Conservation (phyloP, 108 stramenopile species). For the Poteriospumella lacustris region DNA sequence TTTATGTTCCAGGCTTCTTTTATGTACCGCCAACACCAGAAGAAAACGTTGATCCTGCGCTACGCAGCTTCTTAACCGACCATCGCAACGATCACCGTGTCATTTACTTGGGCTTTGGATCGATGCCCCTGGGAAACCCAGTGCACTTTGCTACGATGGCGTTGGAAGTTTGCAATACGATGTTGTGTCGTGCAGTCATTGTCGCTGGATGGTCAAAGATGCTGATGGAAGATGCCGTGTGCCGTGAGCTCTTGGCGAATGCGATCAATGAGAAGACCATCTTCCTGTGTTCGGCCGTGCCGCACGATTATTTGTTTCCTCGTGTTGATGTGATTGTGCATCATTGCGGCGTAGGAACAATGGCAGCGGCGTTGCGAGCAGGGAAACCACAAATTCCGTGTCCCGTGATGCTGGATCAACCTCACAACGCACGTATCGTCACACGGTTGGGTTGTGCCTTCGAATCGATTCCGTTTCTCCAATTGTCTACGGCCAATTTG, state of each 20-base stretch:
- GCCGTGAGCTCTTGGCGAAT: neutral
- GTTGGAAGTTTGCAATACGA: neutral
- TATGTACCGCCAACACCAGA: neutral
- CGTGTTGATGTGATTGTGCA: neutral
- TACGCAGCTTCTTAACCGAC: neutral
- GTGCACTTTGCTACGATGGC: neutral
- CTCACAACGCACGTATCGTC: neutral
- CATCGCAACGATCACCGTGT: neutral
- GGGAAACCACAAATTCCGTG: neutral
- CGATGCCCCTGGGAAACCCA: neutral
- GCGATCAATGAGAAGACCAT: neutral
- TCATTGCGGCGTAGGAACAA: constrained; percentile 15
- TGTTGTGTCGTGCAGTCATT: neutral
- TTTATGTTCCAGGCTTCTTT: neutral
- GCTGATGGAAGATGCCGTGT: neutral
- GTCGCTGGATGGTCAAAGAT: constrained; percentile 6
- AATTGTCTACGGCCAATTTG: neutral
- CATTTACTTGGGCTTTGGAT: neutral
- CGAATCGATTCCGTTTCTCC: neutral
- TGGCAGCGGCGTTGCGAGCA: constrained; percentile 2
- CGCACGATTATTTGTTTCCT: constrained; percentile 1
- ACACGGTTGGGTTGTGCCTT: neutral
- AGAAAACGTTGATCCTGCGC: neutral
- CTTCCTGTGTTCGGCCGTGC: neutral
- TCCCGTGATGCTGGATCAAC: constrained; percentile 2